Conservation (phyloP, 2,329 filamentous ascomycete species). For the Pseudodiploospora longispora region DNA sequence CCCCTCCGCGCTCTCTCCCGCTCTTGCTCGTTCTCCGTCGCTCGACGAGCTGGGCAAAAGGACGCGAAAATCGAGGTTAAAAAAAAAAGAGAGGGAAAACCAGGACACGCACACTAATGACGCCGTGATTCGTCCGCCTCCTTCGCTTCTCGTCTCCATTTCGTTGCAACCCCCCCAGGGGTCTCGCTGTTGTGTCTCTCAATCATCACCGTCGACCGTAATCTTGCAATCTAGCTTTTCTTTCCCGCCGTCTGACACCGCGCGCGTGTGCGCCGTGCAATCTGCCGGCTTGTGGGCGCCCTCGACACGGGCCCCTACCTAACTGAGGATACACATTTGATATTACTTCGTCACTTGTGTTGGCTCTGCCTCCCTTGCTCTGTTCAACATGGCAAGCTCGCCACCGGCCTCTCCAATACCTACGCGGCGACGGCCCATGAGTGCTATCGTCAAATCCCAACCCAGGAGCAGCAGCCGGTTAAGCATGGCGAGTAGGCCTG, state of each 20-base stretch:
- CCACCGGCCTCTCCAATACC: constrained; percentile 59
- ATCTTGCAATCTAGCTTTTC: neutral
- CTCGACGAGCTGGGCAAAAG: too few relatives aligned
- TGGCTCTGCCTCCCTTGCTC: constrained; percentile 10
- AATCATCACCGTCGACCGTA: neutral
- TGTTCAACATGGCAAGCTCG: constrained; percentile 53
- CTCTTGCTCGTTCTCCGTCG: too few relatives aligned
- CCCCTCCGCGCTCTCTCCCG: too few relatives aligned
- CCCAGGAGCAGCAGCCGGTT: constrained; percentile 73
- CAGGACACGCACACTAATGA: constrained; percentile 1
- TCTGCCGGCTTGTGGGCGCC: constrained; percentile 9
- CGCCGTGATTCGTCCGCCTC: neutral
- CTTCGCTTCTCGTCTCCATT: neutral
- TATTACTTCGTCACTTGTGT: constrained; percentile 5
- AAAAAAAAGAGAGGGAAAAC: neutral
- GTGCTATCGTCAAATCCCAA: constrained; percentile 62
- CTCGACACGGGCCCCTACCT: constrained; percentile 6
- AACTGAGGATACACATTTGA: neutral
- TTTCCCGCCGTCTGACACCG: constrained; percentile 2
- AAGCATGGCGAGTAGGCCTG: constrained; percentile 74
- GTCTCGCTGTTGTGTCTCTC: neutral
- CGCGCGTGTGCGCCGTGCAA: constrained; percentile 9
- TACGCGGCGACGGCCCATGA: constrained; percentile 62
- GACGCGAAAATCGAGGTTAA: too few relatives aligned
- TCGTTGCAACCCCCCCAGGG: neutral